Evolutionary conservation across 2,329 filamentous ascomycete species (phyloP).

Genomic region (Cladorrhinum sp.): DNA sequence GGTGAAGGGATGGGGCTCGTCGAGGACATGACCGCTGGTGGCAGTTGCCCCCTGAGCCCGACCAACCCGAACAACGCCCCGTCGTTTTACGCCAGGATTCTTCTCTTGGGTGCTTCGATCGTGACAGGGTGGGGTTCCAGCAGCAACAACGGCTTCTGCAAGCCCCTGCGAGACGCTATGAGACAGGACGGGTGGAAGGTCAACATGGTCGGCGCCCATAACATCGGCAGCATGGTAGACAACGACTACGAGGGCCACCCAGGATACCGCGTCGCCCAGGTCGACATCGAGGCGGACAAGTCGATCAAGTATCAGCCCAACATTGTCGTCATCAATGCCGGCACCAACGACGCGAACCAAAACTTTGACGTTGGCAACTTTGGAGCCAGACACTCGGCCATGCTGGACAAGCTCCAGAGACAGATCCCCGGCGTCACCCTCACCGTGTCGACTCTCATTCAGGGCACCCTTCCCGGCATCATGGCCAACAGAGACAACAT

Average conservation of each 20-base stretch:
- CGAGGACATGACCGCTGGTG: not conserved
- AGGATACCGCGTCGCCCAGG: slow-evolving; percentile 29
- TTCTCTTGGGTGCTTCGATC: slow-evolving; percentile 6
- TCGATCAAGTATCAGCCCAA: slow-evolving; percentile 24
- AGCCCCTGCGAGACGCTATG: slow-evolving; percentile 10
- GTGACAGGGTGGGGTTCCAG: not conserved
- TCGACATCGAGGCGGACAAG: slow-evolving; percentile 29
- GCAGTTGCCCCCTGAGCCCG: not conserved
- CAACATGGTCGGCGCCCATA: slow-evolving; percentile 17
- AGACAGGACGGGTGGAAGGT: slow-evolving; percentile 12
- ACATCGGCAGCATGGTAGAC: slow-evolving; percentile 36
- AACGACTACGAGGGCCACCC: slow-evolving; percentile 43
- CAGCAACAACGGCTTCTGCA: slow-evolving; percentile 12
- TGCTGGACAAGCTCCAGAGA: slow-evolving; percentile 10
- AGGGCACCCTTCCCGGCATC: not conserved
- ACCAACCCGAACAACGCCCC: not conserved
- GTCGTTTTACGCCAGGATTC: slow-evolving; percentile 1
- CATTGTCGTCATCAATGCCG: slow-evolving; percentile 16
- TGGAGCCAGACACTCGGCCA: not conserved
- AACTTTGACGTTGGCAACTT: slow-evolving; percentile 15
- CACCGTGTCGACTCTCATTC: slow-evolving; percentile 10
- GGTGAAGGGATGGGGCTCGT: not conserved
- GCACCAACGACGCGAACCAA: slow-evolving; percentile 29
- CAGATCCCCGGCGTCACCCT: slow-evolving; percentile 2
- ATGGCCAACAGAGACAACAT: not conserved